Conservation (phyloP, 345 rosid species). For the Populus deltoides region DNA sequence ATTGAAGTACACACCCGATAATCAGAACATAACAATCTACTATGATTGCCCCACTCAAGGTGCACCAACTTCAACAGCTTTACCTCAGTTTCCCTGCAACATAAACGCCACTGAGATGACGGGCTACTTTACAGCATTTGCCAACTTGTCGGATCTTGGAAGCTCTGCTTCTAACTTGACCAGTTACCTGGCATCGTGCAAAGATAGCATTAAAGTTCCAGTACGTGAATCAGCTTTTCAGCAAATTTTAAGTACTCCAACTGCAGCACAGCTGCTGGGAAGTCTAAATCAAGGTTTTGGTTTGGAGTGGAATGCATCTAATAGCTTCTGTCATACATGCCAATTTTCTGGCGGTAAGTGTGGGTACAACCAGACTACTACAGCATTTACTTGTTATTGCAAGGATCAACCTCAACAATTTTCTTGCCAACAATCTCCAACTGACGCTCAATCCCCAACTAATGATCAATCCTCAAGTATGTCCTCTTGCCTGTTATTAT, state of each 20-base stretch:
- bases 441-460: too few species aligned
- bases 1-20: not conserved
- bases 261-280: not conserved
- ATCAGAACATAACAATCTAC: slow-evolving; percentile 16
- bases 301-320: slow-evolving; percentile 12
- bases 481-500: not conserved
- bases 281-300: slow-evolving; percentile 27
- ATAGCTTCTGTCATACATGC: slow-evolving; percentile 20
- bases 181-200: not conserved
- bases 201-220: slow-evolving; percentile 6
- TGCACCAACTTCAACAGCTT: not conserved
- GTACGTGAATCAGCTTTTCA: not conserved
- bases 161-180: rapidly evolving
- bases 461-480: slow-evolving; percentile 3
- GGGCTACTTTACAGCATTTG: slow-evolving; percentile 15
- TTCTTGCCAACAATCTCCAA: too few species aligned
- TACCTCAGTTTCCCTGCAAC: not conserved
- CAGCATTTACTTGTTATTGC: slow-evolving; percentile 28
- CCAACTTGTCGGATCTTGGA: not conserved
- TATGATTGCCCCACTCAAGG: slow-evolving; percentile 11
- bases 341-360: slow-evolving; percentile 20
- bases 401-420: not conserved
- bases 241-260: rapidly evolving
- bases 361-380: slow-evolving; percentile 13
- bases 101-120: too few species aligned